Base-by-base conservation (phyloP, 2,329 filamentous ascomycete genomes). In the Pseudocercospora fuligena region DNA sequence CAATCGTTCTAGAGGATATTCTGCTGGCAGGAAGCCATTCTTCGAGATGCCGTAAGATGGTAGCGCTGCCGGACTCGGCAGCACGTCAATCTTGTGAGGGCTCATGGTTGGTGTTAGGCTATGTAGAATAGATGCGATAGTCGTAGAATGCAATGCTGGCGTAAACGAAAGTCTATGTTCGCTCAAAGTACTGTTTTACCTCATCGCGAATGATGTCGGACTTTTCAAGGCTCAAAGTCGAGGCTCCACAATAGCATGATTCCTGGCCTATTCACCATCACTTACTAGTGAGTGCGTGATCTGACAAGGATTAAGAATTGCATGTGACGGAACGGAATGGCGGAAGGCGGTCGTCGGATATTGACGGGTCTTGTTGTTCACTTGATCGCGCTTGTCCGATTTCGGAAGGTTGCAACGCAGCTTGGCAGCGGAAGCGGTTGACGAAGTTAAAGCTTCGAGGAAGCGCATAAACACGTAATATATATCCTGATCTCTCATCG, bases 1-100 rank as follows among this genome's bases (percentile, higher is more conserved):
- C 19, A 98, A 87, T 65, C 88, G 83, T 63, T 90, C 88, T 69
- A 97, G 83, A 46, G 94, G 94, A 21, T 90, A 81, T 69, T 92
- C 88, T 70, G 91, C 85, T 2, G 94, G 93, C 60, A 98, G 87
- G 81, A 98, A 98, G 74, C 94, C 94, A 80, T 92, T 75, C 3
- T 61, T 47, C 5, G 73, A 71, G 46, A 75, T 73, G 29, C 69
- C 72, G 51, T 74, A 74, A 11, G 64, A 70, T 11, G 65, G 25
- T 5, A 73, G 63, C 25, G 72, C 73, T 33, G 63, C 66, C 9
- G 65, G 65, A 4, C 70, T 72, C 19, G 70, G 67, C 1, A 71
- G 64, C 8, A 63, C 11, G 56, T 69, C 65, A 62, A 75, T 63
- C 53, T 68, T 73, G 51, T 69, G 67, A 12, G 74, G 74, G 64